Conservation (phyloP, 2,329 filamentous ascomycete species). For the Ophiosphaerella narmari region DNA sequence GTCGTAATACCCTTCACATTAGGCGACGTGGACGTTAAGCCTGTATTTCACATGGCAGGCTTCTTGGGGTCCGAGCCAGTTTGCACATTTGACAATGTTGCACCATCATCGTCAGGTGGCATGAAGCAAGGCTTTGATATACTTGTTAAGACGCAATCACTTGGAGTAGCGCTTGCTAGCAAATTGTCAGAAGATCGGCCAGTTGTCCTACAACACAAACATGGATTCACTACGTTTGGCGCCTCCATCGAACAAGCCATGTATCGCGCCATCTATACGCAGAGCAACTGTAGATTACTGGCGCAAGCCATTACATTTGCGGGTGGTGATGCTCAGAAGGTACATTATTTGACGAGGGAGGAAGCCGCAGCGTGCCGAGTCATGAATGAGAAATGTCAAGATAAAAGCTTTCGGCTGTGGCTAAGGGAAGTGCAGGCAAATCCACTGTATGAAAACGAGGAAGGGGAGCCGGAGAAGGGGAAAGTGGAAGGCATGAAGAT, state of each 20-base stretch:
- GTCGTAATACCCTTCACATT: slow-evolving; percentile 48
- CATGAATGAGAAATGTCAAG: slow-evolving; percentile 38
- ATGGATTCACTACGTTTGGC: slow-evolving; percentile 50
- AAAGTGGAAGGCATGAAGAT: slow-evolving; percentile 31
- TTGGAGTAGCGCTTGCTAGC: slow-evolving; percentile 30
- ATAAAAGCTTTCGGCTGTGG: slow-evolving; percentile 50
- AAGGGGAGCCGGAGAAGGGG: slow-evolving; percentile 30
- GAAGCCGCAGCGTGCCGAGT: slow-evolving; percentile 41
- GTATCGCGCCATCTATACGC: slow-evolving; percentile 49
- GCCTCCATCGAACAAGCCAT: slow-evolving; percentile 48
- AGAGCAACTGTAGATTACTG: slow-evolving; percentile 40
- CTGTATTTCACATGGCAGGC: slow-evolving; percentile 48
- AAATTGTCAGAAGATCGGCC: slow-evolving; percentile 17
- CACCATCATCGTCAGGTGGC: slow-evolving; percentile 28
- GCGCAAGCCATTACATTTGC: slow-evolving; percentile 38
- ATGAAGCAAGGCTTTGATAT: slow-evolving; percentile 25
- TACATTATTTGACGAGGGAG: slow-evolving; percentile 42
- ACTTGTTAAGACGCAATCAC: slow-evolving; percentile 27
- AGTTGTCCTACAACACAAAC: slow-evolving; percentile 48
- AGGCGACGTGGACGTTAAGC: slow-evolving; percentile 37
- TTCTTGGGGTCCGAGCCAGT: slow-evolving; percentile 37
- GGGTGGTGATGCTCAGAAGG: slow-evolving; percentile 30
- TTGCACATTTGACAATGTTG: slow-evolving; percentile 15
- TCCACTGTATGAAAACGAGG: slow-evolving; percentile 45
- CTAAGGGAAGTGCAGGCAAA: slow-evolving; percentile 44